A percentile compares a stretch with the other conserved stretches of the same genome.
phyloP scores from a whole-genome alignment of 1,284 basidiomycete genomes.

The Fomes fomentarius region DNA sequence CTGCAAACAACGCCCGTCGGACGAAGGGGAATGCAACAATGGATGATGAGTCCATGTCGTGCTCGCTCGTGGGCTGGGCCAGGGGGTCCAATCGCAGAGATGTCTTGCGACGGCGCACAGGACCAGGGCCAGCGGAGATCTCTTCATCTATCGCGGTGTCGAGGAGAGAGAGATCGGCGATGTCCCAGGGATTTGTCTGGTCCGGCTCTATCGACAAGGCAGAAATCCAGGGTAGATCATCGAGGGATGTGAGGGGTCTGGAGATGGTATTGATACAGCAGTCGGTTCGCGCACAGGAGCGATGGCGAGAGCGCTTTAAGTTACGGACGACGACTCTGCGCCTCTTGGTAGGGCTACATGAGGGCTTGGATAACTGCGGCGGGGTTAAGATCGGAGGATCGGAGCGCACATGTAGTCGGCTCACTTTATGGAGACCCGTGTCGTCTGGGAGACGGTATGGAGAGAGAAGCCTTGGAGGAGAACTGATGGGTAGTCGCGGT shows the following conservation, averaged over 20 bases:
- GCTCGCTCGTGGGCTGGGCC: conserved; percentile 8
- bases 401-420: conserved; percentile 20
- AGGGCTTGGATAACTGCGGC: conserved; percentile 33
- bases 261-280: conserved; percentile 27
- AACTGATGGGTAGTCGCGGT: conserved; percentile 15
- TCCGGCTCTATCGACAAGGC: conserved; percentile 29
- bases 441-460: conserved; percentile 32
- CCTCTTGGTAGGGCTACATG: conserved; percentile 36
- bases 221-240: conserved; percentile 37
- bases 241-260: conserved; percentile 28
- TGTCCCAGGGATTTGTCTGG: conserved; percentile 30
- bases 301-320: conserved; percentile 33
- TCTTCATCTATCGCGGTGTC: conserved; percentile 18
- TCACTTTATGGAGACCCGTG: conserved; percentile 21
- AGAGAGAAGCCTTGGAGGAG: conserved; percentile 31
- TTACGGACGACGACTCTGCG: conserved; percentile 29
- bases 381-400: conserved; percentile 8
- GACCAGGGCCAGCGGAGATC: conserved; percentile 22
- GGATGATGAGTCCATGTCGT: conserved; percentile 1
- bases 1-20: conserved; percentile 17
- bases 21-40: conserved; percentile 21
- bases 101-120: conserved; percentile 33
- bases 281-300: conserved; percentile 31
- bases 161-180: conserved; percentile 36
- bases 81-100: conserved; percentile 29